Base-by-base conservation (phyloP, 129 eudicot species). In the Centella asiatica region DNA sequence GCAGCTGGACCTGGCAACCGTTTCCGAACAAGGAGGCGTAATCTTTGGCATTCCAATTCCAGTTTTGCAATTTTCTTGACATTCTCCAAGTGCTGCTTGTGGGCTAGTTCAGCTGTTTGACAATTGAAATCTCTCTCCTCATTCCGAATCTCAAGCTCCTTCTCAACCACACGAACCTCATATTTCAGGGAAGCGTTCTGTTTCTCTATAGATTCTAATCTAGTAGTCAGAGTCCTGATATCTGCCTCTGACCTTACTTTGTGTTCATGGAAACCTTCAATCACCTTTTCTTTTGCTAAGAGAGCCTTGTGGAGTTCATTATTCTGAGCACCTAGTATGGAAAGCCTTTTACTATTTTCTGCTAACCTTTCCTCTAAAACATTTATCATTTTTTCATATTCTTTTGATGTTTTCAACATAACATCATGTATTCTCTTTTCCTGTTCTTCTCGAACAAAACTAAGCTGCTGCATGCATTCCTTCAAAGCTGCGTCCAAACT, bases 1-100 rank as follows among this genome's bases (percentile, higher is more conserved):
- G 83, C 90, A 33, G 94, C 95, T 0, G 98, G 95, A n/a, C 98
- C 98, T 0, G 95, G 98, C 51, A 92, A 69, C 56, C 98, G 73
- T 68, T 87, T 87, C 8, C 83, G 72, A 29, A 92, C 88, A 39
- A 92, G 88, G 62, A 84, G 45, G 11, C 98, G 95, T 40, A 92
- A 66, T 47, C 88, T 80, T 47, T 92, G 95, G 47, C 88, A 90
- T 37, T 92, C 98, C 0, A 90, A 71, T 72, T 92, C 98, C 53
- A 92, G 54, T 66, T 84, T 80, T 11, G 92, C 90, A 13, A 92
- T 87, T 68, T 82, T 87, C 72, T 80, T 84, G 2, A 70, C 87
- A 45, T 83, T 84, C 72, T 82, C 88, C 14, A 79, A 71, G 64
- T 92, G 90, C 66, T 87, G 87, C 68, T 76, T 92, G 63, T 84